These are phyloP conservation scores for Scortechinia acanthostroma DNA, from an alignment of 2,329 filamentous ascomycete genomes.

Conservation along the genomic window DNA sequence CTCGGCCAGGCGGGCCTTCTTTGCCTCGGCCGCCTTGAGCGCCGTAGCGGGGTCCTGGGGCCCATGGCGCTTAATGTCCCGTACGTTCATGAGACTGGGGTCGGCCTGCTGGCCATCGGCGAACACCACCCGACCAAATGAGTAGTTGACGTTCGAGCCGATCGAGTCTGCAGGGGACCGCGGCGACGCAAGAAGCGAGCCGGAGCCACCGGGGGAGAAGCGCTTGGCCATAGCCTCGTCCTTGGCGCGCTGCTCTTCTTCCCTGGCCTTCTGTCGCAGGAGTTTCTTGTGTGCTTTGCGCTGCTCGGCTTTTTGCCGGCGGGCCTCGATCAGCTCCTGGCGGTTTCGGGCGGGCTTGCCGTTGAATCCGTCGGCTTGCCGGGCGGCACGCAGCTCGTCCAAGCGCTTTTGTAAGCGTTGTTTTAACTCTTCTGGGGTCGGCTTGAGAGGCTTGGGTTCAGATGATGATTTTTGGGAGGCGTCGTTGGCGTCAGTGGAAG, in stretches of 20 bases:
- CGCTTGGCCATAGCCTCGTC: constrained; percentile 47
- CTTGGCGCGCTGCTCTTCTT: constrained; percentile 47
- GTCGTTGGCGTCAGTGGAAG: too few species aligned
- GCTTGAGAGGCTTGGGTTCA: constrained; percentile 27
- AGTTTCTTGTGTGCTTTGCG: constrained; percentile 54
- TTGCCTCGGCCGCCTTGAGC: constrained; percentile 55
- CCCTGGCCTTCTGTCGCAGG: constrained; percentile 44
- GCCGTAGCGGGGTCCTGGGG: constrained; percentile 57
- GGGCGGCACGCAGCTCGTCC: constrained; percentile 47
- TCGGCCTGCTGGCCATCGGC: constrained; percentile 58
- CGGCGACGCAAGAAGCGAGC: constrained; percentile 45
- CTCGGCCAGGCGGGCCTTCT: constrained; percentile 50
- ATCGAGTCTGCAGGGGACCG: constrained; percentile 34
- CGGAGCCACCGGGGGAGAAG: constrained; percentile 46
- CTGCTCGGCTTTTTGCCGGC: constrained; percentile 54
- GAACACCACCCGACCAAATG: constrained; percentile 64
- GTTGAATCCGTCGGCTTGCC: constrained; percentile 56
- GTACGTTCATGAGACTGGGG: constrained; percentile 40
- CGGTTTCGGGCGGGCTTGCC: constrained; percentile 52
- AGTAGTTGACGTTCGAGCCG: constrained; percentile 43
- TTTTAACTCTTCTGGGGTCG: constrained; percentile 43
- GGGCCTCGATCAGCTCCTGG: constrained; percentile 56
- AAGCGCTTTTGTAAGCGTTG: constrained; percentile 48
- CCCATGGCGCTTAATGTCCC: constrained; percentile 49
- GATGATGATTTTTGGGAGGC: background rate